phyloP scores from a whole-genome alignment of 345 rosid species.

The Pistacia vera region DNA sequence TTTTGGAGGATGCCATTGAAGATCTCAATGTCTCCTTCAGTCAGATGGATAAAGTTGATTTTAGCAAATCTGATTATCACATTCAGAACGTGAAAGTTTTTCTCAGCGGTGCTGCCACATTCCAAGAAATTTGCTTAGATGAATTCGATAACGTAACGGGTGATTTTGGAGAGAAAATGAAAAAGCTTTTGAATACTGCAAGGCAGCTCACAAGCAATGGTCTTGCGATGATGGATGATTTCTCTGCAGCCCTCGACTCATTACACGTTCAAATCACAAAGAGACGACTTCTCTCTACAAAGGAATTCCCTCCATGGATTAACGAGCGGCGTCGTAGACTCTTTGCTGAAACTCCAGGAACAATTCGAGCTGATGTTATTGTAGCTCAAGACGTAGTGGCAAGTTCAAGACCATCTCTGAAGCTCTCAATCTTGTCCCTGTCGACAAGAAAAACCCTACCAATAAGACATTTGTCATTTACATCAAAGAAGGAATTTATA shows the following conservation, averaged over 20 bases:
- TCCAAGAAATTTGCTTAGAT: conserved; percentile 73
- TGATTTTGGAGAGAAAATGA: conserved; percentile 46
- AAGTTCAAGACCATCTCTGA: conserved; percentile 55
- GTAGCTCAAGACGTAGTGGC: conserved; percentile 78
- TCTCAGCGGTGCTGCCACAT: conserved; percentile 78
- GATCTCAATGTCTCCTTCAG: conserved; percentile 52
- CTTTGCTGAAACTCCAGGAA: conserved; percentile 25
- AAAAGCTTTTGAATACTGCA: conserved; percentile 36
- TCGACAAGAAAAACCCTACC: not conserved
- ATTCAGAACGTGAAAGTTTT: conserved; percentile 59
- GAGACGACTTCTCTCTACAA: conserved; percentile 32
- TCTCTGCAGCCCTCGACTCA: conserved; percentile 34
- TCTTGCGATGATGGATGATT: conserved; percentile 61
- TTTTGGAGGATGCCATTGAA: conserved; percentile 56
- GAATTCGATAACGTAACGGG: conserved; percentile 60
- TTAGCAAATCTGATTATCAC: conserved; percentile 30
- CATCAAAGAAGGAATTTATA: conserved; percentile 71
- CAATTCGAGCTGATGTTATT: conserved; percentile 43
- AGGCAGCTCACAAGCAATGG: conserved; percentile 65
- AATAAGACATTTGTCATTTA: conserved; percentile 47
- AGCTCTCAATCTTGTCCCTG: conserved; percentile 51
- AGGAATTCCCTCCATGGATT: conserved; percentile 53
- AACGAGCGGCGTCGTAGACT: conserved; percentile 32
- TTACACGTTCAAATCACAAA: conserved; percentile 28
- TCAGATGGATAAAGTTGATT: conserved; percentile 39